Base-by-base conservation (phyloP, 805 yeast genomes). In the Lachancea meyersii region DNA sequence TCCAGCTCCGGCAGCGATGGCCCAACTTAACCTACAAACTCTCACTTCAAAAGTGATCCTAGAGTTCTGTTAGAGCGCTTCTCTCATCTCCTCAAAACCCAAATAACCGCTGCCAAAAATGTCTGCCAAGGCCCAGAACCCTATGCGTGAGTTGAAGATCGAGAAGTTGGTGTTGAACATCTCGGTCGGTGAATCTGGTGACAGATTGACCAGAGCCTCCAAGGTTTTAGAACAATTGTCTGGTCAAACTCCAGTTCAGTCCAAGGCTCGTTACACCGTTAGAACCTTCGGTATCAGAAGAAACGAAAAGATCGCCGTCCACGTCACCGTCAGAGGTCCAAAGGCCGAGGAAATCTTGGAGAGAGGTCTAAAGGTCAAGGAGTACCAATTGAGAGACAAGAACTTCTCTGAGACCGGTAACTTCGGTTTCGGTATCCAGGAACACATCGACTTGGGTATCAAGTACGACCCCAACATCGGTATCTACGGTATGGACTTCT, bases 131-230 rank as follows among this genome's bases (percentile, higher is more conserved):
- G 62, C 86, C 67, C 86, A 81, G 74, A 93, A 93, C 79, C 80
- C 86, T 76, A 91, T 93, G 97, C 93, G 96, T 78, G 97, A 93
- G 67, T 80, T 93, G 76, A 89, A 84, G 80, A 91, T 93, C 79
- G 97, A 93, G 79, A 93, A 93, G 79, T 84, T 93, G 76, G 97
- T 93, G 76, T 86, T 93, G 76, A 93, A 93, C 93, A 93, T 93
- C 78, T 89, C 95, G 76, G 98, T 93, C 75, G 98, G 98, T 80
- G 98, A 93, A 79, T 89, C 97, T 75, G 98, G 98, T 82, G 98
- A 93, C 77, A 86, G 97, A 84, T 87, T 93, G 75, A 93, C 98
- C 80, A 91, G 98, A 86, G 98, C 98, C 65, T 93, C 98, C 71
- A 93, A 93, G 82, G 98, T 93, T 68, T 82, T 93, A 71, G 98